Percentiles rank a stretch among this genome's conserved stretches.
phyloP scores from a whole-genome alignment of 148 eudicot species.

The Fallopia convolvulus region DNA sequence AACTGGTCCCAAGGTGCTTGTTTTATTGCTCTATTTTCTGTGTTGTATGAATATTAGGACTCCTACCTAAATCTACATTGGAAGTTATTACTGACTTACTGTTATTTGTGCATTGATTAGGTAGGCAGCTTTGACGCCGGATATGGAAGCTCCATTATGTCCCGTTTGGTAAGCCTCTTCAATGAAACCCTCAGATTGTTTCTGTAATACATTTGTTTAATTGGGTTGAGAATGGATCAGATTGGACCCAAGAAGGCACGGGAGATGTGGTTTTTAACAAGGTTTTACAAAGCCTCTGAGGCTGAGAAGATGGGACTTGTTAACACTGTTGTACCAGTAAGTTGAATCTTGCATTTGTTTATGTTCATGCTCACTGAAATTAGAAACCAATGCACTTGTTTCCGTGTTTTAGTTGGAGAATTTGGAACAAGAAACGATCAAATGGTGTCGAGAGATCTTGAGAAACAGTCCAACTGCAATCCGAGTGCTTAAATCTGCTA shows the following conservation, averaged over 20 bases:
- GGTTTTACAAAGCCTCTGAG: constrained; percentile 80
- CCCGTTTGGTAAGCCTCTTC: constrained; percentile 65
- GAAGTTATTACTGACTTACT: not conserved
- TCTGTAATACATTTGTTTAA: not conserved
- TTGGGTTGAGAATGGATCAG: constrained; percentile 20
- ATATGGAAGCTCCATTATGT: constrained; percentile 92
- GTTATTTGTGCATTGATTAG: constrained; percentile 23
- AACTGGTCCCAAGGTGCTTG: constrained; percentile 87
- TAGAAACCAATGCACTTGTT: not conserved
- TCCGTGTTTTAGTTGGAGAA: constrained; percentile 45
- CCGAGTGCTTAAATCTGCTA: constrained; percentile 74
- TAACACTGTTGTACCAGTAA: constrained; percentile 90
- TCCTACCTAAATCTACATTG: not conserved
- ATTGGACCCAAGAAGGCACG: constrained; percentile 94
- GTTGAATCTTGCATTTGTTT: constrained; percentile 16
- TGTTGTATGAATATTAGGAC: not conserved
- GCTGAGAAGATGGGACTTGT: constrained; percentile 94
- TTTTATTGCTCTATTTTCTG: not conserved
- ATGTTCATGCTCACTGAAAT: not conserved
- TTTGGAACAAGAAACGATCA: constrained; percentile 79
- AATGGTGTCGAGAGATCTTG: constrained; percentile 91
- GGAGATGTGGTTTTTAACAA: constrained; percentile 89
- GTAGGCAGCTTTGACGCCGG: constrained; percentile 99
- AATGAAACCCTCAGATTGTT: not conserved
- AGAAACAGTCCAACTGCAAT: constrained; percentile 92